phyloP scores from a whole-genome alignment of 2,329 filamentous ascomycete genomes.

The Cladosporium halotolerans region DNA sequence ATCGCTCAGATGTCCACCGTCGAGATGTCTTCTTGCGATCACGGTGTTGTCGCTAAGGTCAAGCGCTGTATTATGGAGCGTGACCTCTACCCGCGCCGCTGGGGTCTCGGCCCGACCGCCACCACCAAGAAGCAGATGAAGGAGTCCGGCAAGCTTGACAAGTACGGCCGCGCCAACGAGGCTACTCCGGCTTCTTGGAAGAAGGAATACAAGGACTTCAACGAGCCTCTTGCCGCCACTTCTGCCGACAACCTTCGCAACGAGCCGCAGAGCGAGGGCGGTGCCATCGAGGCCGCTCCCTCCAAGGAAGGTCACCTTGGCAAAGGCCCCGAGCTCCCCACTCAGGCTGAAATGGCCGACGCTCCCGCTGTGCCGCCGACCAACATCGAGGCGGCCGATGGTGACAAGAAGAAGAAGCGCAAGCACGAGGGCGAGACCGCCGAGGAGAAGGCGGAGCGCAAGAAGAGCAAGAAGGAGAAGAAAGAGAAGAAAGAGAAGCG shows the following conservation, averaged over 20 bases:
- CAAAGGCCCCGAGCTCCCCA: constrained; percentile 35
- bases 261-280: constrained; percentile 21
- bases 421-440: constrained; percentile 41
- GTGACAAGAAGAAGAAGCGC: constrained; percentile 43
- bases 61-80: constrained; percentile 99
- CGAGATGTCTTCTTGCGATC: constrained; percentile 93
- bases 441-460: constrained; percentile 24
- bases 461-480: constrained; percentile 78
- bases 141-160: constrained; percentile 95
- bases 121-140: constrained; percentile 99
- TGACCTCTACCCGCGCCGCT: constrained; percentile 91
- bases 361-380: constrained; percentile 22
- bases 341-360: constrained; percentile 33
- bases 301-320: constrained; percentile 31
- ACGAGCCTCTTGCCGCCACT: constrained; percentile 36
- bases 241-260: constrained; percentile 22
- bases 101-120: constrained; percentile 90
- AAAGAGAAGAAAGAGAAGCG: constrained; percentile 62
- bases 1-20: constrained; percentile 98
- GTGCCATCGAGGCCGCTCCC: constrained; percentile 29
- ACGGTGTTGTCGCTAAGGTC: constrained; percentile 96
- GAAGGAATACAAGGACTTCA: constrained; percentile 85
- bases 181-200: constrained; percentile 92
- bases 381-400: constrained; percentile 18
- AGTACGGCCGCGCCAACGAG: constrained; percentile 90